Evolutionary conservation across 169 alveolate genomes (phyloP), one percentile per base, ranked within the genome.

Genomic region (Eimeria tenella): DNA sequence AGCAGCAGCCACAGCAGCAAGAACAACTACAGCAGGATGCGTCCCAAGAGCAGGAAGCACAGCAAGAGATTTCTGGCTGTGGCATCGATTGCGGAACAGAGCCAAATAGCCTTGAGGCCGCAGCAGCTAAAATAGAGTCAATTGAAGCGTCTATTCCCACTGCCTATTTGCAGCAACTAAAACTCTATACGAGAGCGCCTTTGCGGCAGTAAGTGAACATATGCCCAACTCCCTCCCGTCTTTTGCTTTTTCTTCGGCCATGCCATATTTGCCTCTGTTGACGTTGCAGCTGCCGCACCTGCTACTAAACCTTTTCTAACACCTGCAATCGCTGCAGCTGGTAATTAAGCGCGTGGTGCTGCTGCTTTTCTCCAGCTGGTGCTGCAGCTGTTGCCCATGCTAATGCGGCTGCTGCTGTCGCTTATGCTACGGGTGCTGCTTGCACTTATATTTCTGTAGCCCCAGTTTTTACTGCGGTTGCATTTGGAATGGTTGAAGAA

Each of bases 1-100:
- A 75, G 63, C 86, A 75, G 86, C 86, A 75, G 86, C 86, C 25
- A 0, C 63, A 25, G 8, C 63, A 75, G 23, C 86, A 75, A 11
- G 17, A 49, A 52, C 49, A 68, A 10, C 49, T 0, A 13, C 77
- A 68, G 77, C 77, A 68, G 31, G 50, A 68, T 10, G 23, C 9
- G 4, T 15, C 3, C 7, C 68, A 17, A 17, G 68, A 58, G 68
- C 68, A 58, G 68, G 68, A 58, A 17, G 21, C 68, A 1, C 83
- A 73, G 55, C 86, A 77, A 9, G 42, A 77, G 86, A 7, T 50
- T 19, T 23, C 62, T 6, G 65, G 79, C 19, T 23, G 83, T 31
- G 31, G 50, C 65, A n/a, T 52, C 63, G 49, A 15, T 7, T 23
- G 31, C 52, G 4, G 10, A 0, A 62, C 86, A 15, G 86, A 77